These are phyloP conservation scores for Hericium coralloides DNA, from an alignment of 768 basidiomycete genomes.

Conservation along the genomic window DNA sequence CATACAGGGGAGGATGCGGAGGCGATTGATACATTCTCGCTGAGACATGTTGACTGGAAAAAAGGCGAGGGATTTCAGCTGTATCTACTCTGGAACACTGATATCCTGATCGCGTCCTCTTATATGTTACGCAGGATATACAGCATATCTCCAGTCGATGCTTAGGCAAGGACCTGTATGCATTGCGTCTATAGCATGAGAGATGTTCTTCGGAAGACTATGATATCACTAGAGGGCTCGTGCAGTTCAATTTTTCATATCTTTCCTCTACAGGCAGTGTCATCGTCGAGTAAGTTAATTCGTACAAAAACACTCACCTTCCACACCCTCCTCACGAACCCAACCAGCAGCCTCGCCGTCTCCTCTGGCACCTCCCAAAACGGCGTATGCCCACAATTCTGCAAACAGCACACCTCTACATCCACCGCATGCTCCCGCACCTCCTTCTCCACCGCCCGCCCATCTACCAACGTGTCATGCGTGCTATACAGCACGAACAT, in stretches of 20 bases:
- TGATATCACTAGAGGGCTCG: too few species aligned
- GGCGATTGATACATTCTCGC: constrained; percentile 9
- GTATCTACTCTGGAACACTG: too few species aligned
- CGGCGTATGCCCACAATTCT: constrained; percentile 17
- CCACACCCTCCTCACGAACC: constrained; percentile 23
- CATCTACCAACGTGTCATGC: background rate
- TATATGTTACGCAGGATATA: too few species aligned
- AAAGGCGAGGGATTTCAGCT: too few species aligned
- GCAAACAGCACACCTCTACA: background rate
- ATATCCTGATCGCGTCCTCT: too few species aligned
- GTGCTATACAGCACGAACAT: background rate
- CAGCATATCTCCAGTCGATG: too few species aligned
- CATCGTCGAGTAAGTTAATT: constrained; percentile 70
- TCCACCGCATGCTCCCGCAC: background rate
- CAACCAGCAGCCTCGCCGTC: constrained; percentile 25
- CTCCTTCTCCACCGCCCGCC: background rate
- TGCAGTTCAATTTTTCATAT: too few species aligned
- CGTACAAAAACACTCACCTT: constrained; percentile 24
- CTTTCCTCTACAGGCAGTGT: too few species aligned
- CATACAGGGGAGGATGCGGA: constrained; percentile 20
- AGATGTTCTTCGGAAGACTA: too few species aligned
- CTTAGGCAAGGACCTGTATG: background rate
- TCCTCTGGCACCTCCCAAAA: constrained; percentile 5
- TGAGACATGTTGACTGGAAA: background rate
- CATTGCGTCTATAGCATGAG: too few species aligned